Conservation (phyloP, 2,329 filamentous ascomycete species). For the Fusarium odoratissimum region DNA sequence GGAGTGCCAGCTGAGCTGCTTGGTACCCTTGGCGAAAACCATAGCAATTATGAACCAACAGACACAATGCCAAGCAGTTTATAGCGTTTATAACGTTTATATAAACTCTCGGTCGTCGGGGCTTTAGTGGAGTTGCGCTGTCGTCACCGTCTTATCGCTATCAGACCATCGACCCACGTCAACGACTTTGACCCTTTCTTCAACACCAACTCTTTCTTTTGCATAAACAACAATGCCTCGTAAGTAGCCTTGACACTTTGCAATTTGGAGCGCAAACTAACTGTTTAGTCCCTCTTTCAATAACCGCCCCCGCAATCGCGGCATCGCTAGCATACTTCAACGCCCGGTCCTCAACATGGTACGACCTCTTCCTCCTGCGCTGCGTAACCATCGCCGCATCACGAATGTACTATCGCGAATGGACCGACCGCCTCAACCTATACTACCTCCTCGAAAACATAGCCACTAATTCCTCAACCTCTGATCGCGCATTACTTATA, state of each 20-base stretch:
- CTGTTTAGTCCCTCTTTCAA: conserved; percentile 60
- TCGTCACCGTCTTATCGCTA: conserved; percentile 38
- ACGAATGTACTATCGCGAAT: conserved; percentile 60
- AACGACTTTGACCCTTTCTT: not conserved
- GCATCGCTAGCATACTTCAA: conserved; percentile 83
- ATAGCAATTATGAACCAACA: not conserved
- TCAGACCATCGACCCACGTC: conserved; percentile 37
- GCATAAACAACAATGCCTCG: conserved; percentile 29
- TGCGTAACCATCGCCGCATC: conserved; percentile 61
- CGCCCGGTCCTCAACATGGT: conserved; percentile 73
- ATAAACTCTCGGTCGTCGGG: conserved; percentile 6
- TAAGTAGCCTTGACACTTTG: not conserved
- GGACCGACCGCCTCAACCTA: conserved; percentile 71
- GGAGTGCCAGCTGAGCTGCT: not conserved
- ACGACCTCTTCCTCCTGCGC: conserved; percentile 72
- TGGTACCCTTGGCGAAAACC: not conserved
- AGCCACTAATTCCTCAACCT: conserved; percentile 64
- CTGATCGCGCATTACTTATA: conserved; percentile 70
- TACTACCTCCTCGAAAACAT: conserved; percentile 81
- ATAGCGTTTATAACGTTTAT: not conserved
- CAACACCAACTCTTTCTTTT: not conserved
- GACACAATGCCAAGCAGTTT: not conserved
- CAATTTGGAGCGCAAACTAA: not conserved
- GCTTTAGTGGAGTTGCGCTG: conserved; percentile 32
- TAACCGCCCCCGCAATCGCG: conserved; percentile 70